phyloP scores from a whole-genome alignment of 768 basidiomycete species.

The Termitomyces sp. region DNA sequence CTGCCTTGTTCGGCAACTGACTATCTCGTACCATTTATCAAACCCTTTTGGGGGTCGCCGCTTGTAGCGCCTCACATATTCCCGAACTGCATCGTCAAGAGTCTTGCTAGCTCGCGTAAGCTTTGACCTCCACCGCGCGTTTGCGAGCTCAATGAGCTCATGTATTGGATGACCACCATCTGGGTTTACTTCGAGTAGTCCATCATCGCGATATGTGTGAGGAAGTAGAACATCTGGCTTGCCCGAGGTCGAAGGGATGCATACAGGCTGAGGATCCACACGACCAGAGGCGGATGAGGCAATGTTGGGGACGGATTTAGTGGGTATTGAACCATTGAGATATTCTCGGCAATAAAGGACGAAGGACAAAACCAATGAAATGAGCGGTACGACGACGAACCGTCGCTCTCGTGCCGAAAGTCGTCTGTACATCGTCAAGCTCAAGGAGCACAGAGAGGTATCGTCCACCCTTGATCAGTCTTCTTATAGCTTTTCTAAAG shows the following conservation, averaged over 20 bases:
- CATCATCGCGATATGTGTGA: slow-evolving; percentile 31
- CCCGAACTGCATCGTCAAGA: slow-evolving; percentile 64
- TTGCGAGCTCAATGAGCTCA: slow-evolving; percentile 67
- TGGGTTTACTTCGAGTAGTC: slow-evolving; percentile 34
- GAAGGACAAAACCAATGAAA: slow-evolving; percentile 10
- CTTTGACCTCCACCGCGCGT: slow-evolving; percentile 51
- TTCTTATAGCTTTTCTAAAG: background rate
- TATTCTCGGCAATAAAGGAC: slow-evolving; percentile 9
- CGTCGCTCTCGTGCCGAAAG: slow-evolving; percentile 6
- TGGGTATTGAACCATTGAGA: background rate
- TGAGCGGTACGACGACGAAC: slow-evolving; percentile 7
- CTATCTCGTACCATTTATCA: slow-evolving; percentile 67
- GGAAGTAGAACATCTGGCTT: slow-evolving; percentile 15
- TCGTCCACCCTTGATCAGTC: background rate
- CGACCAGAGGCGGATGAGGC: background rate
- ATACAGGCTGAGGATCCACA: slow-evolving; percentile 1
- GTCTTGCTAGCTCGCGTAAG: slow-evolving; percentile 70
- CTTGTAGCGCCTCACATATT: slow-evolving; percentile 73
- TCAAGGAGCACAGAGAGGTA: background rate
- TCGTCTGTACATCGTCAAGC: slow-evolving; percentile 3
- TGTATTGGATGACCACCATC: slow-evolving; percentile 68
- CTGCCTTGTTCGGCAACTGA: background rate
- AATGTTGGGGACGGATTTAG: background rate
- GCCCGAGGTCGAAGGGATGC: background rate
- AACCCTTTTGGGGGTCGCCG: slow-evolving; percentile 83